Conservation (phyloP, 306 rosid species). For the Cicer chorassanicum region DNA sequence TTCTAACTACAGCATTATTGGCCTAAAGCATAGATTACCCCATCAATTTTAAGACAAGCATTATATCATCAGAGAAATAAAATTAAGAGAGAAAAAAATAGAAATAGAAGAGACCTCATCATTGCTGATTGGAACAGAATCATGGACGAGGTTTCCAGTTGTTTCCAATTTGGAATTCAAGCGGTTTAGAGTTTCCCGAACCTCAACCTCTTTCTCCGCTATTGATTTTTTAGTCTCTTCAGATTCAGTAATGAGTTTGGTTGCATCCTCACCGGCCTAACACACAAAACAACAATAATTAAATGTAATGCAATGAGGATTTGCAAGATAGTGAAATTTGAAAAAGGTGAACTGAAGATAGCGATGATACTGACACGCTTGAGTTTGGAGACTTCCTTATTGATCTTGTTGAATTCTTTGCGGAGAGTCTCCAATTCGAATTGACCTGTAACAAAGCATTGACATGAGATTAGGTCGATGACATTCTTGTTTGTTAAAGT, state of each 20-base stretch:
- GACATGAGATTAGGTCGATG: not conserved
- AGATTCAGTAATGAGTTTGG: constrained; percentile 57
- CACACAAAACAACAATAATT: not conserved
- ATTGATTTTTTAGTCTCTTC: constrained; percentile 65
- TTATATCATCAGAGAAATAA: not conserved
- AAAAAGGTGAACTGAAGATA: not conserved
- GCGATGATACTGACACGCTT: constrained; percentile 53
- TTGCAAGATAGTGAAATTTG: not conserved
- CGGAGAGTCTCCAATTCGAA: constrained; percentile 77
- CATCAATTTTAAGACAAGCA: not conserved
- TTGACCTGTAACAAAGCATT: constrained; percentile 51
- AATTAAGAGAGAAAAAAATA: not conserved
- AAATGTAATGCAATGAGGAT: not conserved
- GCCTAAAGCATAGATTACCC: constrained; percentile 52
- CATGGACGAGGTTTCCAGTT: constrained; percentile 89
- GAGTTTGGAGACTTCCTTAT: constrained; percentile 69
- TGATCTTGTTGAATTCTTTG: constrained; percentile 78
- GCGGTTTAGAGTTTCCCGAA: constrained; percentile 54
- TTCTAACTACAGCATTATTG: constrained; percentile 71
- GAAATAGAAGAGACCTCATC: constrained; percentile 65
- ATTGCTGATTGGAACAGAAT: constrained; percentile 72
- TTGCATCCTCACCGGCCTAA: constrained; percentile 67
- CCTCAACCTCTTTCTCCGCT: constrained; percentile 78
- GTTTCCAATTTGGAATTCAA: constrained; percentile 70
- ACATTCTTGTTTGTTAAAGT: not conserved